Conservation (phyloP, 2,329 filamentous ascomycete genomes). For the Ceratocystis huliohia region DNA sequence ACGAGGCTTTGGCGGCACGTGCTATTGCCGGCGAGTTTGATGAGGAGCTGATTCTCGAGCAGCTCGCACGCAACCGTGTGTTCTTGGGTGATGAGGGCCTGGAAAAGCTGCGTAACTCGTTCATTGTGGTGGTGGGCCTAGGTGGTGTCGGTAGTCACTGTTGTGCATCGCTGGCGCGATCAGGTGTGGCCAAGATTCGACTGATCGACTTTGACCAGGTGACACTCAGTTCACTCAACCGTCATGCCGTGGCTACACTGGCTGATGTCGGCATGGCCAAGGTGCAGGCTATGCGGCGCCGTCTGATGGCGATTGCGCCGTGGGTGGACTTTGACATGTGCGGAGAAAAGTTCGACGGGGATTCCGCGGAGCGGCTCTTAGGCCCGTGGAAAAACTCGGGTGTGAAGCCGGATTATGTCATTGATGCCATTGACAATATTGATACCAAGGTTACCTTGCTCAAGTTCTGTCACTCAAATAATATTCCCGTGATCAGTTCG, state of each 20-base stretch:
- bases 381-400: constrained; percentile 43
- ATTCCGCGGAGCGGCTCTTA: constrained; percentile 54
- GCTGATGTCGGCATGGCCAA: constrained; percentile 90
- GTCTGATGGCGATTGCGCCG: constrained; percentile 74
- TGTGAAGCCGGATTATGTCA: constrained; percentile 67
- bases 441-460: constrained; percentile 87
- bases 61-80: constrained; percentile 81
- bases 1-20: constrained; percentile 44
- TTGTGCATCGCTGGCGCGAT: constrained; percentile 70
- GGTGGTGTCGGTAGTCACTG: constrained; percentile 94
- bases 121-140: constrained; percentile 81
- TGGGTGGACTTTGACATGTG: constrained; percentile 84
- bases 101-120: constrained; percentile 62
- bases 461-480: constrained; percentile 69
- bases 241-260: constrained; percentile 89
- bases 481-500: constrained; percentile 73
- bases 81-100: constrained; percentile 79
- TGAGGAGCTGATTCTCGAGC: constrained; percentile 79
- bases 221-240: constrained; percentile 81
- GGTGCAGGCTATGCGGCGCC: constrained; percentile 67
- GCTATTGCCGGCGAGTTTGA: constrained; percentile 53
- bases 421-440: constrained; percentile 98
- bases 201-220: constrained; percentile 97
- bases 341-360: constrained; percentile 67
- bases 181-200: constrained; percentile 75